Conservation (phyloP, 768 basidiomycete genomes). For the Tulasnella sp. region DNA sequence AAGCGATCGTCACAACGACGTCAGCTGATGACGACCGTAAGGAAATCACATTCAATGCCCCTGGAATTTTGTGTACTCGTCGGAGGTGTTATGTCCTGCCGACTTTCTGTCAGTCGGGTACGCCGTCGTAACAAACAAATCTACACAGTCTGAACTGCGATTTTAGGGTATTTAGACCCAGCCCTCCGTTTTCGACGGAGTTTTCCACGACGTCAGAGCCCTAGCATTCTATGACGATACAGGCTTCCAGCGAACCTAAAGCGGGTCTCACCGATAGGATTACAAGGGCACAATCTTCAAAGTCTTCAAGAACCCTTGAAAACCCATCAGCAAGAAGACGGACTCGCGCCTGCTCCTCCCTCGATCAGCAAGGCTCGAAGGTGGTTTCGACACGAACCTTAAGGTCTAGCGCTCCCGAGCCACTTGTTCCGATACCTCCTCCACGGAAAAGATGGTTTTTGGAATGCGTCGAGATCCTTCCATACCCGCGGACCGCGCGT, state of each 20-base stretch:
- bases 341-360: neutral
- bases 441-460: neutral
- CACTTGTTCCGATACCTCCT: neutral
- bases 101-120: too few species aligned
- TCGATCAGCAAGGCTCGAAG: neutral
- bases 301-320: neutral
- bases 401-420: neutral
- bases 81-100: too few species aligned
- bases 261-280: neutral
- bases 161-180: neutral
- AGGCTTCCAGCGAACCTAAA: neutral
- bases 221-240: neutral
- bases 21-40: too few species aligned
- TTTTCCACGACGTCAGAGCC: neutral
- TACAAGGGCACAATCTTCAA: neutral
- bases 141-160: neutral
- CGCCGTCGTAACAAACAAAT: neutral
- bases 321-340: neutral
- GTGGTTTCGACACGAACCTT: neutral
- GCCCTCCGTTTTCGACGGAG: slow-evolving; percentile 3
- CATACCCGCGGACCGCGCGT: neutral
- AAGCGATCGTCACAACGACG: too few species aligned
- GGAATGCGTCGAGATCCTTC: neutral
- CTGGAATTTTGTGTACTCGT: too few species aligned
- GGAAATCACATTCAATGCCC: too few species aligned